These are phyloP conservation scores for Saccharomyces mikatae DNA, from an alignment of 805 yeast genomes.

Conservation along the genomic window DNA sequence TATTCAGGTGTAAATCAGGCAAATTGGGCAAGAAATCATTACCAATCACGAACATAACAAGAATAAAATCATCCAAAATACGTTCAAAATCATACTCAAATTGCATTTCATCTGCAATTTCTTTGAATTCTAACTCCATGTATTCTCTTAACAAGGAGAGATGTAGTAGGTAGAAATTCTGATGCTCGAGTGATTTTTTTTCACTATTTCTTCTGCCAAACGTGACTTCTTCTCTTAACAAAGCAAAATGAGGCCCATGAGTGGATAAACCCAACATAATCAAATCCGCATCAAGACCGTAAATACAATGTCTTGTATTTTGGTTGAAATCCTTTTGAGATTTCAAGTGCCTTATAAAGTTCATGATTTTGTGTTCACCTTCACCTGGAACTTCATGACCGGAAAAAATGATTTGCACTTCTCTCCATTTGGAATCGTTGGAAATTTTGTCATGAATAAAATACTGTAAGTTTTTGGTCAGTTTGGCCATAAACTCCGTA, in stretches of 20 bases:
- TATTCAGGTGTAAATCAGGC: constrained; percentile 87
- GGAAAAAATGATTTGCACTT: constrained; percentile 64
- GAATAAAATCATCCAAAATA: constrained; percentile 82
- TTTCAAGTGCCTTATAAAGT: constrained; percentile 71
- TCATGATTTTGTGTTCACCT: constrained; percentile 97
- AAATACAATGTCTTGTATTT: constrained; percentile 84
- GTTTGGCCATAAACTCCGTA: constrained; percentile 88
- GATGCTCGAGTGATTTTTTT: constrained; percentile 52
- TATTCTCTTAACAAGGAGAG: constrained; percentile 85
- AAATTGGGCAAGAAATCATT: constrained; percentile 95
- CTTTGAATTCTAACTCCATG: constrained; percentile 74
- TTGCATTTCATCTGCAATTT: constrained; percentile 51
- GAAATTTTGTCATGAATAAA: constrained; percentile 83
- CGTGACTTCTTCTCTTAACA: constrained; percentile 89
- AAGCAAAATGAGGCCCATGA: constrained; percentile 93
- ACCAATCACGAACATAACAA: constrained; percentile 90
- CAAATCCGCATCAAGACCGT: constrained; percentile 93
- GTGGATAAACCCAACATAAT: constrained; percentile 86
- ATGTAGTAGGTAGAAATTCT: constrained; percentile 76
- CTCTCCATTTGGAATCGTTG: constrained; percentile 81
- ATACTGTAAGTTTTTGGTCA: constrained; percentile 74
- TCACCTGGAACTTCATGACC: constrained; percentile 98
- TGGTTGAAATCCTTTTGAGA: constrained; percentile 67
- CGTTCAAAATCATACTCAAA: constrained; percentile 80
- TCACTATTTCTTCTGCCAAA: constrained; percentile 51